phyloP scores from a whole-genome alignment of 2,329 filamentous ascomycete species.

The Parasarocladium wereldwijsianum region DNA sequence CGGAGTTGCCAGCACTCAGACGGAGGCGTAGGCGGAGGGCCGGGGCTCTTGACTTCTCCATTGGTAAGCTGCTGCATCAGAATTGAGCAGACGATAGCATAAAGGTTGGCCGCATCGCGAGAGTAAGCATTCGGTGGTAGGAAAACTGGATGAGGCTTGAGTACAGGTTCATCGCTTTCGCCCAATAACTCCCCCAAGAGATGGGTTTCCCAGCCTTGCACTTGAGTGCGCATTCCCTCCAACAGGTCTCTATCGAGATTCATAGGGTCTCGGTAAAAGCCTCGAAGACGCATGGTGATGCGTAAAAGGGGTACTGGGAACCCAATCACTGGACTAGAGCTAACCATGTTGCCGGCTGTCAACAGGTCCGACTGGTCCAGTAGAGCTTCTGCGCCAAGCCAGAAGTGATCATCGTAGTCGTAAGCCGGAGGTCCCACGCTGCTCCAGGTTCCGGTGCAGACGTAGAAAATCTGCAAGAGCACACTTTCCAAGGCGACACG shows the following conservation, averaged over 20 bases:
- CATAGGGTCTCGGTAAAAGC: no score
- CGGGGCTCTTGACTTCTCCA: neutral
- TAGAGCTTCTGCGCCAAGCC: neutral
- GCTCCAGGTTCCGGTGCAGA: neutral
- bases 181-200: no score
- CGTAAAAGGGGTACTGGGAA: constrained; percentile 3
- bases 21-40: neutral
- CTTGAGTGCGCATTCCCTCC: no score
- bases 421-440: neutral
- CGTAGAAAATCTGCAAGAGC: neutral
- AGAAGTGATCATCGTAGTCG: neutral
- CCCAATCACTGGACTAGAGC: constrained; percentile 1
- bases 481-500: constrained; percentile 1
- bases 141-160: no score
- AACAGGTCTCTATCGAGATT: no score
- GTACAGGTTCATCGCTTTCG: no score
- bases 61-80: constrained; percentile 7
- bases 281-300: neutral
- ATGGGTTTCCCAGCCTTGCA: no score
- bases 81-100: constrained; percentile 8
- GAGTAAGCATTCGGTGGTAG: no score
- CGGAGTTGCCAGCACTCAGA: neutral
- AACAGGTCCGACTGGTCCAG: constrained; percentile 3
- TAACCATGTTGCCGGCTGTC: no score
- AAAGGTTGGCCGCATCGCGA: constrained; percentile 10